Evolutionary conservation across 1,284 basidiomycete species (phyloP).

Genomic region (Austroboletus olivaceoglutinosus): DNA sequence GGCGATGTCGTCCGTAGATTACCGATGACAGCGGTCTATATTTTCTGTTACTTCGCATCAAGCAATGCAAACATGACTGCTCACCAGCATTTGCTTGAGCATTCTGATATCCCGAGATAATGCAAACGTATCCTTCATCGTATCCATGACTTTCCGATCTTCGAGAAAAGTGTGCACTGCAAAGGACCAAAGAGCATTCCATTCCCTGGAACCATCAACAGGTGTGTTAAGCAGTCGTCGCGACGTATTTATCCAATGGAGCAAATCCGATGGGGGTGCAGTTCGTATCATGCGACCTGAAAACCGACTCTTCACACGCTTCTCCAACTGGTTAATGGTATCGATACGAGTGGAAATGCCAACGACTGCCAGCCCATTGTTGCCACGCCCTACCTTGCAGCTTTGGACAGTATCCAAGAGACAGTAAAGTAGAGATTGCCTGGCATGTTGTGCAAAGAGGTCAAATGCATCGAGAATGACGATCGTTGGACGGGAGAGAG

Average conservation of each 20-base stretch:
- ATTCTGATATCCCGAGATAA: slow-evolving; percentile 67
- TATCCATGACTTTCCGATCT: slow-evolving; percentile 44
- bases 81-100: slow-evolving; percentile 66
- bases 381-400: slow-evolving; percentile 53
- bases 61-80: slow-evolving; percentile 25
- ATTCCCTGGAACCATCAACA: slow-evolving; percentile 39
- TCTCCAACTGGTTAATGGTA: slow-evolving; percentile 87
- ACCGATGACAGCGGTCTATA: slow-evolving; percentile 51
- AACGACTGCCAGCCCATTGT: slow-evolving; percentile 75
- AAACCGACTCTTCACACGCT: slow-evolving; percentile 93
- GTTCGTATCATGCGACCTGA: slow-evolving; percentile 86
- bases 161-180: slow-evolving; percentile 57
- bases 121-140: slow-evolving; percentile 59
- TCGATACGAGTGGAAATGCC: slow-evolving; percentile 84
- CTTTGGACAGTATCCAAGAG: slow-evolving; percentile 81
- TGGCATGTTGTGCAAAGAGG: slow-evolving; percentile 83
- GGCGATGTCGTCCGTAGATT: slow-evolving; percentile 51
- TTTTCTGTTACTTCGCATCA: slow-evolving; percentile 26
- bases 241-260: slow-evolving; percentile 53
- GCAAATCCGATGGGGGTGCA: slow-evolving; percentile 51
- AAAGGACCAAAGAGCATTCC: slow-evolving; percentile 56
- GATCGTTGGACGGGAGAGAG: slow-evolving; percentile 74
- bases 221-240: slow-evolving; percentile 43
- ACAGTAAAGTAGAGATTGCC: slow-evolving; percentile 87
- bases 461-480: slow-evolving; percentile 90